These are phyloP conservation scores for Geotrichum citri-aurantii DNA, from an alignment of 1,139 yeast genomes.

Conservation along the genomic window DNA sequence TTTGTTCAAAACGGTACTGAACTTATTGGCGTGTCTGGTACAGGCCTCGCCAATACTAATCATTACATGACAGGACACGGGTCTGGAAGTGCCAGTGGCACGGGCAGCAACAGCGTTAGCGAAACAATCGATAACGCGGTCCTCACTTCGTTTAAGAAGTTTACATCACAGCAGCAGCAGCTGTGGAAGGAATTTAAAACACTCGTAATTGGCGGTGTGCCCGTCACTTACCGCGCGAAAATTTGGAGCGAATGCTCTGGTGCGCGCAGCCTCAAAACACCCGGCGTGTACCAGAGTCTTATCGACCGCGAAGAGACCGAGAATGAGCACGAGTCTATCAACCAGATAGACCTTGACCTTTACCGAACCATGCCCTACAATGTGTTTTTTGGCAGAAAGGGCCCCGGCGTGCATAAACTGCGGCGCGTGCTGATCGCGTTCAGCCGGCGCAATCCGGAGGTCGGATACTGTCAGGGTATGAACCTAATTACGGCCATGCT, in stretches of 20 bases:
- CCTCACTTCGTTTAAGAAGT: slow-evolving; percentile 19
- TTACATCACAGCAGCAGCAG: slow-evolving; percentile 17
- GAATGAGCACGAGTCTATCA: slow-evolving; percentile 38
- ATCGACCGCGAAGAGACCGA: slow-evolving; percentile 20
- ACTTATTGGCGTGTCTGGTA: slow-evolving; percentile 41
- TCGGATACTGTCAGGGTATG: slow-evolving; percentile 61
- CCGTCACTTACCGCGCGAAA: slow-evolving; percentile 44
- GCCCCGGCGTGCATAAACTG: slow-evolving; percentile 49
- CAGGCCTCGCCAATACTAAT: slow-evolving; percentile 24
- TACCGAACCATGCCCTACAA: slow-evolving; percentile 55
- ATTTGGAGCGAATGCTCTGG: slow-evolving; percentile 56
- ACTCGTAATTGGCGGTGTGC: slow-evolving; percentile 45
- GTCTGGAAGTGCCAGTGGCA: slow-evolving; percentile 9
- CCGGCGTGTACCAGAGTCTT: slow-evolving; percentile 45
- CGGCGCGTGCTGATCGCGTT: slow-evolving; percentile 50
- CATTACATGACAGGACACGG: not conserved
- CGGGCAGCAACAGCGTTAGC: not conserved
- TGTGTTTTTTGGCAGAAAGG: slow-evolving; percentile 50
- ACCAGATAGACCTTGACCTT: slow-evolving; percentile 51
- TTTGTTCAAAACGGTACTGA: slow-evolving; percentile 28
- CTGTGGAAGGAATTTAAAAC: slow-evolving; percentile 37
- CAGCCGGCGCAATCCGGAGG: slow-evolving; percentile 44
- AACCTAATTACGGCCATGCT: slow-evolving; percentile 54
- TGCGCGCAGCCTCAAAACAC: slow-evolving; percentile 43
- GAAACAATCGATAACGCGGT: not conserved